These are phyloP conservation scores for Bruguiera sexangula DNA, from an alignment of 345 rosid genomes.

Conservation along the genomic window DNA sequence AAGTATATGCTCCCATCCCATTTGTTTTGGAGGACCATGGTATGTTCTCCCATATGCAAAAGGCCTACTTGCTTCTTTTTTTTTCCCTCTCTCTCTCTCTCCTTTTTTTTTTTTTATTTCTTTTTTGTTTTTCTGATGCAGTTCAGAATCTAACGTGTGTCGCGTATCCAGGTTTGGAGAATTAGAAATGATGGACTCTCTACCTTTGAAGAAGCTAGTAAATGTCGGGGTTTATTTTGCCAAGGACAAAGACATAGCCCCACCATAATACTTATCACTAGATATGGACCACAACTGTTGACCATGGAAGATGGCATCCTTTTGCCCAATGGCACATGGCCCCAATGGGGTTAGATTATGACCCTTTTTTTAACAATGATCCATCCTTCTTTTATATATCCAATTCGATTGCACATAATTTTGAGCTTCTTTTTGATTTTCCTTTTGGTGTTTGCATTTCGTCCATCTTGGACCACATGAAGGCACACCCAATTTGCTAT, in stretches of 20 bases:
- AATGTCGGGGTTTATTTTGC: constrained; percentile 2
- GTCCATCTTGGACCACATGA: not conserved
- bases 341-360: constrained; percentile 11
- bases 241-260: not conserved
- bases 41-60: too few species aligned
- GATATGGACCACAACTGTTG: constrained; percentile 10
- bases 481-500: not conserved
- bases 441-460: not conserved
- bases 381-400: not conserved
- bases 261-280: constrained; percentile 1
- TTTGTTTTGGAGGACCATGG: too few species aligned
- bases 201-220: not conserved
- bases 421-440: not conserved
- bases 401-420: not conserved
- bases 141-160: not conserved
- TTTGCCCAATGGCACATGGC: constrained; percentile 5
- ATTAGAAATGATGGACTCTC: not conserved
- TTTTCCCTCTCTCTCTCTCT: too few species aligned
- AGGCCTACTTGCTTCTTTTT: too few species aligned
- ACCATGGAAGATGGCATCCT: constrained; percentile 7
- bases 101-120: too few species aligned
- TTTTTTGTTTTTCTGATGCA: too few species aligned
- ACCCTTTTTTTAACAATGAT: not conserved
- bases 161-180: not conserved
- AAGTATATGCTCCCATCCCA: too few species aligned